Evolutionary conservation across 148 eudicot genomes (phyloP).

Genomic region (Rhododendron molle): DNA sequence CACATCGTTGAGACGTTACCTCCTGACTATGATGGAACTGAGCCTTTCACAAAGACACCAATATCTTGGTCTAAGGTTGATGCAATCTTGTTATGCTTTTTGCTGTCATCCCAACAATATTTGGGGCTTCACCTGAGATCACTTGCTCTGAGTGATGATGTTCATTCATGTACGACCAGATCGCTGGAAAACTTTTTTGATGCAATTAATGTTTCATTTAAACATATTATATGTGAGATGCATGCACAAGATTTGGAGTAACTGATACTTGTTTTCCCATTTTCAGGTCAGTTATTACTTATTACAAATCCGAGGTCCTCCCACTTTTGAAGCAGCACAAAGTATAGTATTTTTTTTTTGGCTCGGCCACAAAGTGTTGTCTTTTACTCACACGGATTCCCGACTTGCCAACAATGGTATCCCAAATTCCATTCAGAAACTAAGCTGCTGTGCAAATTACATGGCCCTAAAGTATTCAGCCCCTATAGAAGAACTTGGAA

Average conservation of each 20-base stretch:
- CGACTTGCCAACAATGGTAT: constrained; percentile 84
- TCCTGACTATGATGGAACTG: constrained; percentile 48
- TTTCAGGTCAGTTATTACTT: constrained; percentile 79
- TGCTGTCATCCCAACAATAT: neutral
- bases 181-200: neutral
- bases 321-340: constrained; percentile 91
- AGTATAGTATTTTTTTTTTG: too few relatives aligned
- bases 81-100: neutral
- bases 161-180: neutral
- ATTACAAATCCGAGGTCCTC: constrained; percentile 74
- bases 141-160: neutral
- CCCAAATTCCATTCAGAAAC: constrained; percentile 69
- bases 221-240: neutral
- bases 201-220: neutral
- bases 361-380: constrained; percentile 88
- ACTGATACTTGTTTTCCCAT: constrained; percentile 9
- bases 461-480: constrained; percentile 83
- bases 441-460: constrained; percentile 90
- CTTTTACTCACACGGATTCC: constrained; percentile 93
- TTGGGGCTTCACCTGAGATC: neutral
- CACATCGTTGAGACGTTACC: constrained; percentile 79
- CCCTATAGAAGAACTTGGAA: constrained; percentile 78
- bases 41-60: constrained; percentile 81
- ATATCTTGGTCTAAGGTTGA: constrained; percentile 96
- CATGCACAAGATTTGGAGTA: neutral